Evolutionary conservation across 2,329 filamentous ascomycete genomes (phyloP), one percentile per base, ranked within the genome.

Genomic region (Colletotrichum destructivum): DNA sequence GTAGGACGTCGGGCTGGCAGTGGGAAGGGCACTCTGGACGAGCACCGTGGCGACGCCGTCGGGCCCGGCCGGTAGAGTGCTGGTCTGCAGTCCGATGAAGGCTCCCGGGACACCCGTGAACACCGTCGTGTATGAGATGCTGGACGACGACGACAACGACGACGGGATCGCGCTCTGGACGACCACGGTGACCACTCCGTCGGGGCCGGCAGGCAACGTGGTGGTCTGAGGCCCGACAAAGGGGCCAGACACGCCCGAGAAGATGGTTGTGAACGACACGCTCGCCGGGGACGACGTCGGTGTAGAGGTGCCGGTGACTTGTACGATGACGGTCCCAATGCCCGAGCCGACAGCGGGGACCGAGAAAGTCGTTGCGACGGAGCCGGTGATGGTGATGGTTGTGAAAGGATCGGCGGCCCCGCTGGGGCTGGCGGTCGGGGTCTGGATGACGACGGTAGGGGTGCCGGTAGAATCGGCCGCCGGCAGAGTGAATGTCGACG

Each of bases 391-490:
- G n/a, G 68, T 68, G 21, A 67, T 26, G 38, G 59, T 62, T 18
- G 57, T 13, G 38, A 62, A 49, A 13, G n/a, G 49, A 6, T 35
- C 31, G 9, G 23, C 31, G 9, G 23, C 46, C 62, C 13, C 51
- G 21, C 26, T 35, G 23, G 62, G n/a, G 21, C 57, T 49, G 11
- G 55, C 46, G 16, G 35, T 56, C 2, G 64, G 69, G 23, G 69
- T 69, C 60, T 72, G 65, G 2, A 72, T n/a, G 44, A 72, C n/a
- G 15, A 72, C 69, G 5, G 60, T 56, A 3, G 35, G 56, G n/a
- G 59, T 16, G 2, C 49, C 62, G 16, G 40, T 40, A 7, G 52
- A 11, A 6, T 42, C 62, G 7, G 47, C 47, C 12, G 57, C 44
- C 4, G 38, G 3, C 8, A 57, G 35, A 3, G 56, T 67, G 5